Evolutionary conservation across 441 rosid genomes (phyloP).

Genomic region (Populus hybrid): DNA sequence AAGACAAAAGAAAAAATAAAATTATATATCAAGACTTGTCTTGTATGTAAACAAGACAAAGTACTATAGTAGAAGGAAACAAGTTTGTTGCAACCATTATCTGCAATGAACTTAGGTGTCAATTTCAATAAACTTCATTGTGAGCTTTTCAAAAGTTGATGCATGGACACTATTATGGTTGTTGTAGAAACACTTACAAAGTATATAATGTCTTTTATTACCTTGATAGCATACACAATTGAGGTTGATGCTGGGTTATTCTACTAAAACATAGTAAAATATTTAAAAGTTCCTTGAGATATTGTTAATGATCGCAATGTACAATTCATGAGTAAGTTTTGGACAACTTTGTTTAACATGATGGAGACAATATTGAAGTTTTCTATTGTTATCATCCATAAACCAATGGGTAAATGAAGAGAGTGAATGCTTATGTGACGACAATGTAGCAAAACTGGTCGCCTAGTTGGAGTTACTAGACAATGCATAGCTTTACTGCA

Average conservation of each 20-base stretch:
- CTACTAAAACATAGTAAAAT: too few species aligned
- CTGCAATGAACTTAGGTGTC: neutral
- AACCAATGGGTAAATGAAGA: neutral
- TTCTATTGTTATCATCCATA: neutral
- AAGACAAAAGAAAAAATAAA: neutral
- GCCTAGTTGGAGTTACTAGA: too few species aligned
- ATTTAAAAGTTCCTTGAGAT: neutral
- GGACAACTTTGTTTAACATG: neutral
- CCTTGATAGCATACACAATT: neutral
- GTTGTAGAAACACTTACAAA: neutral
- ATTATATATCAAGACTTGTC: neutral
- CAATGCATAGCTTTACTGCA: too few species aligned
- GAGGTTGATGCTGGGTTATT: neutral
- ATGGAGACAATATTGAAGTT: neutral
- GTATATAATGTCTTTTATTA: neutral
- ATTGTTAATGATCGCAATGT: neutral
- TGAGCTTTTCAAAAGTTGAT: neutral
- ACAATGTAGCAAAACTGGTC: too few species aligned
- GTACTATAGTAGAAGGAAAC: neutral
- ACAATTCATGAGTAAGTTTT: neutral
- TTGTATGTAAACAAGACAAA: neutral
- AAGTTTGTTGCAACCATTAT: neutral
- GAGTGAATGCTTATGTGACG: neutral
- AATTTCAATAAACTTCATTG: slow-evolving; percentile 24
- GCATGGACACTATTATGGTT: neutral